phyloP scores from a whole-genome alignment of 495 filamentous ascomycete genomes.

The Jackrogersella multiformis region DNA sequence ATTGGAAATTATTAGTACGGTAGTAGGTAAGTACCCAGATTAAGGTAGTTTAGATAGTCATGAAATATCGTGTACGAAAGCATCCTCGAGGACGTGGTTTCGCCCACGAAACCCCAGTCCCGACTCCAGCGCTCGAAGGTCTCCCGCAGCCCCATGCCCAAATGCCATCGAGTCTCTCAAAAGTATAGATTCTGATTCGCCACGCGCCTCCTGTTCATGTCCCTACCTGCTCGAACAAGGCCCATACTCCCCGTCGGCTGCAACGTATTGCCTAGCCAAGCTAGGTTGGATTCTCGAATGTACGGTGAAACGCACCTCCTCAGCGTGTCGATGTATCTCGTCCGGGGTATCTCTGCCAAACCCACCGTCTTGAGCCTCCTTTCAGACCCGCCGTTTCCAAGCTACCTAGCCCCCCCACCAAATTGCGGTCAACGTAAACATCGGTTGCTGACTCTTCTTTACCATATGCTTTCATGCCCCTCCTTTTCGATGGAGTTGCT shows the following conservation, averaged over 20 bases:
- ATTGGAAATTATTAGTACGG: constrained; percentile 36
- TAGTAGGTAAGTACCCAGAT: constrained; percentile 30
- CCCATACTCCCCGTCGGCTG: constrained; percentile 22
- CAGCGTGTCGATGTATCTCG: constrained; percentile 17
- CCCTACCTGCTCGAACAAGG: constrained; percentile 22
- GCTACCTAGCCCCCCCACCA: constrained; percentile 21
- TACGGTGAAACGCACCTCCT: constrained; percentile 22
- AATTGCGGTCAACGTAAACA: constrained; percentile 39
- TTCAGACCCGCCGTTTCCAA: constrained; percentile 27
- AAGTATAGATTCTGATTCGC: constrained; percentile 24
- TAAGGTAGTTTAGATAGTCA: constrained; percentile 24
- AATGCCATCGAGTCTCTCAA: constrained; percentile 10
- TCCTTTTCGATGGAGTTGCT: constrained; percentile 6
- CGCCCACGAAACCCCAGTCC: constrained; percentile 8
- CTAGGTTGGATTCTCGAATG: constrained; percentile 30
- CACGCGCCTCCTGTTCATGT: constrained; percentile 11
- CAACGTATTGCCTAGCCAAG: constrained; percentile 39
- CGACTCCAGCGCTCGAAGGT: constrained; percentile 14
- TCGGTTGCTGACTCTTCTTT: constrained; percentile 5
- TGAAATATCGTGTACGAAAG: constrained; percentile 41
- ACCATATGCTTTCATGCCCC: constrained; percentile 15
- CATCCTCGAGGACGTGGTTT: constrained; percentile 10
- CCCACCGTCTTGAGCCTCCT: constrained; percentile 20
- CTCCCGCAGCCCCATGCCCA: constrained; percentile 32
- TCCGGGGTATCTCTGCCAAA: constrained; percentile 39